phyloP scores from a whole-genome alignment of 257 asterid genomes.

The Solanum paucissectum region DNA sequence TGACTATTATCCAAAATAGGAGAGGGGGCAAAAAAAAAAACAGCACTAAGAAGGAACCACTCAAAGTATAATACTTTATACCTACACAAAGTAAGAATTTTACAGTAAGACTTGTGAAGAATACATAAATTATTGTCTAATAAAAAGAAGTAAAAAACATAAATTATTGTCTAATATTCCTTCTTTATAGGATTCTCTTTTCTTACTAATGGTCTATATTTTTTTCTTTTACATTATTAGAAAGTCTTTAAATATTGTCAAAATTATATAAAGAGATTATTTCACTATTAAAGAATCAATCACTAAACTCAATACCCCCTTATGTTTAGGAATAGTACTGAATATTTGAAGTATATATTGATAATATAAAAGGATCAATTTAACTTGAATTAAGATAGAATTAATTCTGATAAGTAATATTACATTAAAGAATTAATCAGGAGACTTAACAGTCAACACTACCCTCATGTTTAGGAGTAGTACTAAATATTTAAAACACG shows the following conservation, averaged over 20 bases:
- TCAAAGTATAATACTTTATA: background rate
- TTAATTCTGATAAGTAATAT: no score
- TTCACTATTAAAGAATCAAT: no score
- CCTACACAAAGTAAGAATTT: background rate
- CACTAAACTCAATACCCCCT: no score
- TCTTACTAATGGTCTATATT: background rate
- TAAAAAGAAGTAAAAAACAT: background rate
- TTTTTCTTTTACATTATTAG: background rate
- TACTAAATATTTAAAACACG: no score
- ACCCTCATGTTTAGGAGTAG: no score
- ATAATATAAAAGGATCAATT: no score
- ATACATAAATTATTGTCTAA: background rate
- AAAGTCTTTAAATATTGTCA: background rate
- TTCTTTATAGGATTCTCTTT: background rate
- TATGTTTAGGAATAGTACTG: no score
- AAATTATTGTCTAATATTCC: background rate
- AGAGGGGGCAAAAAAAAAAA: no score
- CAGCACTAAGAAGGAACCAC: background rate
- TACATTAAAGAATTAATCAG: no score
- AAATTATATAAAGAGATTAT: background rate
- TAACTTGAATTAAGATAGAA: no score
- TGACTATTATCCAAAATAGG: background rate
- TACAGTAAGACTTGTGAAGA: background rate
- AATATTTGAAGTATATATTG: no score
- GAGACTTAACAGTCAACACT: no score